Base-by-base conservation (phyloP, 169 alveolate genomes). In the Cyclospora cayetanensis region DNA sequence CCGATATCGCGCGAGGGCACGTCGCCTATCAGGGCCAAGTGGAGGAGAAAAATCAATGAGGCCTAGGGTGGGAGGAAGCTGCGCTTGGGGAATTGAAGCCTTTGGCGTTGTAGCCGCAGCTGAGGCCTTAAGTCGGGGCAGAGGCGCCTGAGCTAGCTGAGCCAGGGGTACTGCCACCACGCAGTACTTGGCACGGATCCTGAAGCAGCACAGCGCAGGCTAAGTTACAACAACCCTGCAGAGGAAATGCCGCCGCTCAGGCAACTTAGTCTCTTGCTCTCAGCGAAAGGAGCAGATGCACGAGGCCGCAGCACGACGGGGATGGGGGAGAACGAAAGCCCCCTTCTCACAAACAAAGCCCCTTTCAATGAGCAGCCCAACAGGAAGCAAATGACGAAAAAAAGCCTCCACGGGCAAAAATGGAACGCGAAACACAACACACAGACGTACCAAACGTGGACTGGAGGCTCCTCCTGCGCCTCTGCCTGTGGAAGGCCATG, bases 141-240 rank as follows among this genome's bases (percentile, higher is more conserved):
- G 34, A n/a, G 92, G 92, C 41, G 52, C 74, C 35, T 27, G 74
- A 42, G 92, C 92, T 37, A 90, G 90, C 72, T 90, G 93, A 42
- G 93, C 68, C 52, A 90, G 74, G 22, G 93, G 93, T n/a, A 60
- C 70, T 3, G 93, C 93, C 70, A 90, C 93, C 63, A 90, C 74
- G 42, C 90, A 82, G 35, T 74, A 90, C 93, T 90, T 90, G 43
- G 93, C 93, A 42, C 43, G 66, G 18, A 82, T 83, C 90, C 93
- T 90, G 93, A 66, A 34, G 27, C 82, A 35, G 53, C 50, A 35
- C 53, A 34, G 18, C 31, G 80, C 80, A n/a, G n/a, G n/a, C n/a
- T n/a, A n/a, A n/a, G n/a, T n/a, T n/a, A n/a, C n/a, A n/a, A n/a
- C n/a, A n/a, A n/a, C n/a, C n/a, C n/a, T n/a, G n/a, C n/a, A n/a